Base-by-base conservation (phyloP, 257 asterid genomes). In the Solanum appendiculatum region DNA sequence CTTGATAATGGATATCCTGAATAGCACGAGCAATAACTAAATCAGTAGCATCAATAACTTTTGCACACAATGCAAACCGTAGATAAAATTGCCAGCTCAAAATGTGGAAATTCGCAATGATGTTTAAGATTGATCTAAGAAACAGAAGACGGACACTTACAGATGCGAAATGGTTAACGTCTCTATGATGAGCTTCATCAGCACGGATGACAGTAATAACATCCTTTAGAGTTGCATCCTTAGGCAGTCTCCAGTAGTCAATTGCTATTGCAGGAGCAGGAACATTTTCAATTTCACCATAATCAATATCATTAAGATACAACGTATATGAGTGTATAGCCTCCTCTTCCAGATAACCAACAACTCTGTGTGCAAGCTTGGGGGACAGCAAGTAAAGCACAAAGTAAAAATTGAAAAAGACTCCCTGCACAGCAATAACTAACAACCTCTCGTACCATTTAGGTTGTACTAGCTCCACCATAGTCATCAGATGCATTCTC, bases 161-260 rank as follows among this genome's bases (percentile, higher is more conserved):
- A 18, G 99, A 95, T 86, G 99, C 98, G 89, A 95, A 95, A 92
- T 96, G 99, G 92, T 96, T 96, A 93, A 96, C 99, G 84, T 96
- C 99, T 14, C 98, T 96, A 83, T 96, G 99, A 89, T 96, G 99
- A 86, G 99, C 99, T 90, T 96, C 99, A 88, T 96, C 99, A 46
- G 99, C 98, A 46, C 97, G 95, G 87, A 96, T 92, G 77, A 96
- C 98, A 36, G 91, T 92, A 82, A 96, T 89, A 68, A 93, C 98
- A 88, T 95, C 98, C 92, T 91, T 94, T 84, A 96, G 88, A 86
- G 93, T 95, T 58, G 98, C 96, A 88, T 93, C 92, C 84, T 92
- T 90, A 1, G 96, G 97, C 88, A 96, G 93, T 15, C 98, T 93
- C 99, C 99, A 96, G 88, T 96, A 96, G 88, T 96, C 98, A 39